Evolutionary conservation across 352 stramenopile species (phyloP), one percentile per base, ranked within the genome.

Genomic region (Globisporangium nagaii): DNA sequence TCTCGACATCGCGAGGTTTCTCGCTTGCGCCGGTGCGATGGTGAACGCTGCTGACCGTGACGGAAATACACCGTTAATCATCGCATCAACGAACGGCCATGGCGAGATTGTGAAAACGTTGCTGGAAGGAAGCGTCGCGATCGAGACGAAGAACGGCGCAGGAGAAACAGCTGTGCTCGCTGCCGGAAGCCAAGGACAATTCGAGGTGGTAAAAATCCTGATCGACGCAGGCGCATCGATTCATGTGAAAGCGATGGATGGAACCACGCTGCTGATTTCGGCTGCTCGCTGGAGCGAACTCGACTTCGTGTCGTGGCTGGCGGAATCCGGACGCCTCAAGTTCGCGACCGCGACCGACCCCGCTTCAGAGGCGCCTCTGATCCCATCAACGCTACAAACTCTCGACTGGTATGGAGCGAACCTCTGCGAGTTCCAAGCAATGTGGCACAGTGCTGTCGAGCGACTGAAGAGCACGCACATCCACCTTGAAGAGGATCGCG

Each of bases 101-200:
- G 36, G 10, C 2, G 25, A 36, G 4, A 45, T 55, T 15, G 48
- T 22, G 48, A 24, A 34, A 37, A n/a, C 19, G 2, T 24, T 55
- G 10, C 48, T 55, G 2, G 7, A 17, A 13, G 4, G 30, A 10
- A 35, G 48, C 13, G 48, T 25, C 13, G 20, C 10, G 34, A 19
- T 35, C 15, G 19, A 46, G 28, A 6, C 28, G 11, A 13, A 1
- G 8, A 55, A 55, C 17, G 24, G 22, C 20, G 39, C 27, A 10
- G 35, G 20, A 44, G 35, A 55, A 37, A 55, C 48, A 25, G 11
- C 48, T 2, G 3, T 46, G n/a, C 48, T 55, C 20, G 35, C 48
- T 37, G 48, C 48, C 46, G 48, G 25, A 13, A 42, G 31, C 19
- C 8, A 25, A n/a, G 48, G 48, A 3, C 39, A 46, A 1, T 55